A percentile compares a stretch with the other conserved stretches of the same genome.
Evolutionary conservation across 2,329 filamentous ascomycete species (phyloP).

Genomic region (Ophiostoma himal-ulmi): DNA sequence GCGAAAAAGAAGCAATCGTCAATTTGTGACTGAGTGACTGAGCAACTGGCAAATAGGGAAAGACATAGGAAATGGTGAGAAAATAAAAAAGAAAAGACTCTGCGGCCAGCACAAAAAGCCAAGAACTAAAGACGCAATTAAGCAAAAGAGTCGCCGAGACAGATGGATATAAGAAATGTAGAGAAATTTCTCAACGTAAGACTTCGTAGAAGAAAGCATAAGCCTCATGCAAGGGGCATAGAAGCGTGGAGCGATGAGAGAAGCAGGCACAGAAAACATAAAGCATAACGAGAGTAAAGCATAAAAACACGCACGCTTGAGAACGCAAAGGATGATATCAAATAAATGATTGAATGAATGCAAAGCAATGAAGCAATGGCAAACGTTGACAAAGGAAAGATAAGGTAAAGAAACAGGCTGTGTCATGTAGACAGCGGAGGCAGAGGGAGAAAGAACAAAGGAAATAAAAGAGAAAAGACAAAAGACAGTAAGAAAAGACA

Average conservation of each 20-base stretch:
- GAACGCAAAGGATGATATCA: not conserved
- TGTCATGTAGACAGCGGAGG: too few relatives aligned
- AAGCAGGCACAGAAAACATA: not conserved
- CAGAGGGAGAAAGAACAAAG: not conserved
- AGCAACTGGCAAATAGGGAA: not conserved
- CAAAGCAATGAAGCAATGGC: not conserved
- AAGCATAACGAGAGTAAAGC: not conserved
- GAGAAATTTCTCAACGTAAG: not conserved
- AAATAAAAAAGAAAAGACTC: not conserved
- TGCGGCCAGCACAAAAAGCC: slow-evolving; percentile 1
- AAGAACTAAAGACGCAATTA: not conserved
- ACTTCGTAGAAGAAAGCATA: not conserved
- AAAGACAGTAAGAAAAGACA: not conserved
- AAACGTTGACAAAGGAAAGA: slow-evolving; percentile 8
- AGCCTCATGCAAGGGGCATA: not conserved
- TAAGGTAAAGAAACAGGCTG: not conserved
- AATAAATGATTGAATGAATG: not conserved
- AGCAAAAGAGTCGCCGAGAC: not conserved
- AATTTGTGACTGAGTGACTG: not conserved
- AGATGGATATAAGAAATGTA: not conserved
- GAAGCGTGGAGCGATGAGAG: not conserved
- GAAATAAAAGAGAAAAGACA: not conserved
- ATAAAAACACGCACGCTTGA: not conserved
- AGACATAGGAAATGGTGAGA: not conserved
- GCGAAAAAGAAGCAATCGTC: not conserved